Percentiles rank a stretch among this genome's conserved stretches.
phyloP scores from a whole-genome alignment of 129 eudicot species.

The sunflower (Helianthus annuus) region DNA sequence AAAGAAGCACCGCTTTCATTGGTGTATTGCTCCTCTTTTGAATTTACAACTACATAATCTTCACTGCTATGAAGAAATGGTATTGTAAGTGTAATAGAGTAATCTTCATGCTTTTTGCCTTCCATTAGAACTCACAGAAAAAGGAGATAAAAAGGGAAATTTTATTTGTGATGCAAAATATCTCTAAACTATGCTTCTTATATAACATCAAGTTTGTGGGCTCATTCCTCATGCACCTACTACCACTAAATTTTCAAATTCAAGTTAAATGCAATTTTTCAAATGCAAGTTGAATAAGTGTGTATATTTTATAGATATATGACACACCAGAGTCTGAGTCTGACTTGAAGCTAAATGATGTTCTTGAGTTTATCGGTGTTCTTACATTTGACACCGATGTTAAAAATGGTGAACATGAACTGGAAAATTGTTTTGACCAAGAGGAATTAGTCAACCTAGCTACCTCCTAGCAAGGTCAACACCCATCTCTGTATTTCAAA shows the following conservation, averaged over 20 bases:
- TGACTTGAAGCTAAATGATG: constrained; percentile 85
- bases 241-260: not conserved
- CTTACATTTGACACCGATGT: constrained; percentile 68
- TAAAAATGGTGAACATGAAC: constrained; percentile 45
- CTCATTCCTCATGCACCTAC: not conserved
- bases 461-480: constrained; percentile 66
- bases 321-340: constrained; percentile 75
- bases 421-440: constrained; percentile 43
- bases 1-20: constrained; percentile 51
- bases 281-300: no score
- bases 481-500: not conserved
- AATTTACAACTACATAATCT: constrained; percentile 18
- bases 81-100: constrained; percentile 25
- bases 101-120: constrained; percentile 29
- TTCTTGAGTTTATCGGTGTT: constrained; percentile 93
- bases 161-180: not conserved
- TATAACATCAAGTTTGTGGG: not conserved
- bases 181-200: constrained; percentile 10
- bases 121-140: constrained; percentile 15
- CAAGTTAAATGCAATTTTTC: no score
- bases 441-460: constrained; percentile 51
- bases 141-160: not conserved
- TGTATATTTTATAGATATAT: no score
- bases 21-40: constrained; percentile 15
- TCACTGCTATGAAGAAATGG: constrained; percentile 29